These are phyloP conservation scores for Paraleonurus japonicus DNA, from an alignment of 257 asterid genomes.

Conservation along the genomic window DNA sequence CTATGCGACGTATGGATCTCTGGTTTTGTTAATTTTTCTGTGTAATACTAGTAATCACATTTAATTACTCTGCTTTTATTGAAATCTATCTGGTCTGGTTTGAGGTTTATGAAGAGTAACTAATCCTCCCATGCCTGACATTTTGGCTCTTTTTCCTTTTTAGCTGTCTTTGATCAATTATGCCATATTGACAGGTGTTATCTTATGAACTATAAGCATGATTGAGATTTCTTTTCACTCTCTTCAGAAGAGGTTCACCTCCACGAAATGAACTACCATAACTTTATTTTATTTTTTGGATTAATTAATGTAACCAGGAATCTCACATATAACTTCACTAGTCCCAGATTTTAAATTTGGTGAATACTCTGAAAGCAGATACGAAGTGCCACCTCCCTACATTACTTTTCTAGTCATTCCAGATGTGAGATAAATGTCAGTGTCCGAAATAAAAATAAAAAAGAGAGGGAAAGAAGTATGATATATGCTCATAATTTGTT, in stretches of 20 bases:
- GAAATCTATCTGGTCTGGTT: background rate
- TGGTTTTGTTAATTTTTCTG: conserved; percentile 12
- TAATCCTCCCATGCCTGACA: background rate
- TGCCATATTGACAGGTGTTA: background rate
- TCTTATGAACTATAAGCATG: background rate
- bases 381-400: conserved; percentile 9
- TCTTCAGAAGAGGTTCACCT: background rate
- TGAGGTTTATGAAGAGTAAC: conserved; percentile 19
- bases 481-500: background rate
- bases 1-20: conserved; percentile 59
- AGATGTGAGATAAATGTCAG: background rate
- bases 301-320: background rate
- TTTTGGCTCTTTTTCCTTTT: background rate
- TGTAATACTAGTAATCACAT: background rate
- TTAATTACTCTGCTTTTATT: background rate
- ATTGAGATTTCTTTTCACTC: background rate
- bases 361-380: background rate
- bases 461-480: background rate
- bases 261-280: background rate
- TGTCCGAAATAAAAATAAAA: background rate
- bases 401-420: background rate
- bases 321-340: background rate
- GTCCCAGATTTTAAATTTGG: background rate
- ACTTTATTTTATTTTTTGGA: too few species aligned
- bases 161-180: background rate